Base-by-base conservation (phyloP, 179 eudicot genomes). In the Spinacia oleracea region DNA sequence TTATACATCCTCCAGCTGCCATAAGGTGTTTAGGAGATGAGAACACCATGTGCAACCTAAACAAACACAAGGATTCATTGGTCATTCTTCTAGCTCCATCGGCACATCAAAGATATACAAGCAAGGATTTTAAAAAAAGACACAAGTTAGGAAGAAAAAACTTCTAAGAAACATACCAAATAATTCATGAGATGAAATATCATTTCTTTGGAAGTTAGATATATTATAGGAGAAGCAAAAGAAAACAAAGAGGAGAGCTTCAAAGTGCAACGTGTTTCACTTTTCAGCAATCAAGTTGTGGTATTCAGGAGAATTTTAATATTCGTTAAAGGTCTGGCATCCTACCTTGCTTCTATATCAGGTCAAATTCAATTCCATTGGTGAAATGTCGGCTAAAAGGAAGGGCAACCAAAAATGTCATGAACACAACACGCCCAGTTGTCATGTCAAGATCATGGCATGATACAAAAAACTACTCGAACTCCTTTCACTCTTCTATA, bases 41-140 rank as follows among this genome's bases (percentile, higher is more conserved):
- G 89, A 95, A 93, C 76, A 93, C 98, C 97, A 95, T 91, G 83
- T 93, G 97, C 87, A 95, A 85, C 85, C 98, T 95, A 85, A 82
- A 87, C 59, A 85, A 14, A 74, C 60, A 75, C 29, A 51, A 70
- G 43, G 64, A 50, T 11, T n/a, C 48, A 73, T 50, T 73, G 83
- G 58, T 76, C 43, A 79, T 34, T 32, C 27, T 51, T 53, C 35
- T 45, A 46, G 66, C 55, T 55, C 56, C 66, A 60, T 11, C 50
- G n/a, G 16, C 50, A 69, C 6, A 21, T 6, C 46, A 20, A 70
- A 59, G 31, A 48, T 21, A 46, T 62, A 51, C 74, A 56, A 67
- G 75, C 48, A 55, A 42, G 63, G 40, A 7, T 35, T n/a, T n/a
- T n/a, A 1, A 27, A 1, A 10, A 27, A 5, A 21, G 21, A 35